Conservation (phyloP, 83 land plant genomes). For the Larix sibirica region DNA sequence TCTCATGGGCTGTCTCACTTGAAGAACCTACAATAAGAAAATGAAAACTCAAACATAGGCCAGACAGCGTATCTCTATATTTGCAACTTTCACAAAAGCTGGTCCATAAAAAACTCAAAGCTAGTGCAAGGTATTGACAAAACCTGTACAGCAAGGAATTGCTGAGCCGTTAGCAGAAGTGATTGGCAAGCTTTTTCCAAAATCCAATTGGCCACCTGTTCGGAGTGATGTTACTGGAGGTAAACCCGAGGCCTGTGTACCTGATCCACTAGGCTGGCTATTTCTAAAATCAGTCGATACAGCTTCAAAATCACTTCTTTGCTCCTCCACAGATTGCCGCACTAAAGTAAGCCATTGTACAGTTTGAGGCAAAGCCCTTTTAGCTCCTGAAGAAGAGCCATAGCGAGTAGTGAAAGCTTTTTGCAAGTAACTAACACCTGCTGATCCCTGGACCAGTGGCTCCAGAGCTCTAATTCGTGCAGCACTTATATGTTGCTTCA, state of each 20-base stretch:
- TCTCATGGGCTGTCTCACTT: background rate
- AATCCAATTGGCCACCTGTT: constrained; percentile 51
- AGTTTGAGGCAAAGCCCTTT: constrained; percentile 53
- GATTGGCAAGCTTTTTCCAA: background rate
- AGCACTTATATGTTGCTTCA: constrained; percentile 56
- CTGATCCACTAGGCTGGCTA: constrained; percentile 22
- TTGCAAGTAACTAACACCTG: constrained; percentile 79
- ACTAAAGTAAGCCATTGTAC: constrained; percentile 57
- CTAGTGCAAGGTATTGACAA: background rate
- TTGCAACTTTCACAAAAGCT: too few relatives aligned
- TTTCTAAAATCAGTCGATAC: constrained; percentile 30
- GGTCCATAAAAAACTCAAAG: too few relatives aligned
- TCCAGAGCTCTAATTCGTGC: constrained; percentile 80
- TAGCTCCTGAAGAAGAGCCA: constrained; percentile 47
- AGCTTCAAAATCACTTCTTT: constrained; percentile 59
- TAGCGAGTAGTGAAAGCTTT: constrained; percentile 76
- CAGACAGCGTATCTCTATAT: too few relatives aligned
- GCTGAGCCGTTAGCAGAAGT: background rate
- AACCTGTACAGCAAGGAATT: background rate
- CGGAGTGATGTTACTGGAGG: constrained; percentile 63
- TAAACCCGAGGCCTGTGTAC: constrained; percentile 21
- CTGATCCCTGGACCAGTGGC: constrained; percentile 77
- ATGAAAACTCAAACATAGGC: background rate
- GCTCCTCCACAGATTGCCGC: constrained; percentile 37
- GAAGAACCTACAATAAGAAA: background rate